Conservation (phyloP, 441 rosid genomes). For the Metrosideros polymorpha region DNA sequence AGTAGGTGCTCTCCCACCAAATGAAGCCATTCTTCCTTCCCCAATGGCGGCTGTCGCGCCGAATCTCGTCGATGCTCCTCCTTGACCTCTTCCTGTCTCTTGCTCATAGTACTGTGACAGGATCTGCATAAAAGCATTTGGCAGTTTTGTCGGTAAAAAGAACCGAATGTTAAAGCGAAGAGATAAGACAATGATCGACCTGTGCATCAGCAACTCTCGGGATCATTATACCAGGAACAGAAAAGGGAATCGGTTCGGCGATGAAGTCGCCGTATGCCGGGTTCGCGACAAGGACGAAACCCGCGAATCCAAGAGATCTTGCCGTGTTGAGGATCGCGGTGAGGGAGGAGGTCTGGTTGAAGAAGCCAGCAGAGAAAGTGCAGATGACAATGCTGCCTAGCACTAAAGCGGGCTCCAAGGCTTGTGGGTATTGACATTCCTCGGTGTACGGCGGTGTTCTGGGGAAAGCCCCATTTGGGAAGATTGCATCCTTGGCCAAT, state of each 20-base stretch:
- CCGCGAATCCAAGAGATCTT: constrained; percentile 41
- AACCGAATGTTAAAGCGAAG: neutral
- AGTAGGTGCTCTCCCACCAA: constrained; percentile 38
- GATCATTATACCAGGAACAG: constrained; percentile 36
- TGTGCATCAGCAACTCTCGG: constrained; percentile 48
- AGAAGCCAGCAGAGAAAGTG: constrained; percentile 49
- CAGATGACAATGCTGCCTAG: constrained; percentile 44
- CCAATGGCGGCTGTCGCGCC: constrained; percentile 42
- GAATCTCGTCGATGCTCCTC: constrained; percentile 29
- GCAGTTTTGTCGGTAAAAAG: neutral
- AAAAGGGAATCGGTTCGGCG: constrained; percentile 43
- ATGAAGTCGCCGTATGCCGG: constrained; percentile 55
- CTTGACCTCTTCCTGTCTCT: constrained; percentile 30
- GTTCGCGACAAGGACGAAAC: constrained; percentile 61
- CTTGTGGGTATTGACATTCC: constrained; percentile 51
- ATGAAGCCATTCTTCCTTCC: constrained; percentile 60
- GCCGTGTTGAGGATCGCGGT: constrained; percentile 56
- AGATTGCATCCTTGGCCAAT: constrained; percentile 60
- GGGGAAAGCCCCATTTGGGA: constrained; percentile 30
- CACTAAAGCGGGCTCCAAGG: constrained; percentile 30
- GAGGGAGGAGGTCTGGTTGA: constrained; percentile 40
- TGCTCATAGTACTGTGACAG: constrained; percentile 53
- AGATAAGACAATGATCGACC: constrained; percentile 22
- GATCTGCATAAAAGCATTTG: constrained; percentile 21
- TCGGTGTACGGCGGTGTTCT: constrained; percentile 40